These are phyloP conservation scores for Zygosaccharomyces bailii DNA, from an alignment of 805 yeast species.

Conservation along the genomic window DNA sequence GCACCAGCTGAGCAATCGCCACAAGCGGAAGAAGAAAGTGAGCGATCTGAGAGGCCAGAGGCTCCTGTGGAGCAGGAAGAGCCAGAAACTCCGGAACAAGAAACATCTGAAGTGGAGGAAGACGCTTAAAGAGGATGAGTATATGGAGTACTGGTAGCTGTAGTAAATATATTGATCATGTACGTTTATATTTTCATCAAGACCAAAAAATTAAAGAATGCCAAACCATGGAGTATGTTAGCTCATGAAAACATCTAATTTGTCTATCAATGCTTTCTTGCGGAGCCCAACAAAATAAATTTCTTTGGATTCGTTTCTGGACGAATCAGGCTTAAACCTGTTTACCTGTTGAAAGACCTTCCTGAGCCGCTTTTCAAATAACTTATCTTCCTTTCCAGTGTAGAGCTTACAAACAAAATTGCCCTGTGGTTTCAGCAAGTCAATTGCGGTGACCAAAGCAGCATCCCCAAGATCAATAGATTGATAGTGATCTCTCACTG, in stretches of 20 bases:
- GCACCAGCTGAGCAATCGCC: conserved; percentile 18
- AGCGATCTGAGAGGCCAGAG: conserved; percentile 12
- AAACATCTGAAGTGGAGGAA: conserved; percentile 5
- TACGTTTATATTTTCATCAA: conserved; percentile 4
- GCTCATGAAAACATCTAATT: conserved; percentile 42
- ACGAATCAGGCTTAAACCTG: conserved; percentile 76
- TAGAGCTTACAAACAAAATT: conserved; percentile 76
- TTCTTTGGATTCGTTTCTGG: conserved; percentile 77
- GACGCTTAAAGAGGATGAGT: conserved; percentile 11
- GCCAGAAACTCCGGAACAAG: conserved; percentile 3
- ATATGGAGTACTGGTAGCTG: neutral
- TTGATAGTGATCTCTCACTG: conserved; percentile 73
- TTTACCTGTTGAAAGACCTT: conserved; percentile 59
- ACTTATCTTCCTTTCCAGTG: conserved; percentile 73
- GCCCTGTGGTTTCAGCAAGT: conserved; percentile 68
- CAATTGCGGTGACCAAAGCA: conserved; percentile 72
- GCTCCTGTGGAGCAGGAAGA: conserved; percentile 20
- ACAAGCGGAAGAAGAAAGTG: conserved; percentile 13
- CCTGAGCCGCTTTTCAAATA: conserved; percentile 56
- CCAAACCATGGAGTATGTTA: neutral
- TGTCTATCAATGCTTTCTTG: conserved; percentile 43
- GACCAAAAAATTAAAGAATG: neutral
- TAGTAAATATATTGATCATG: conserved; percentile 2
- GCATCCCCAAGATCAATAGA: conserved; percentile 91
- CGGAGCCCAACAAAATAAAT: conserved; percentile 71